These are phyloP conservation scores for Calocybe gambosa DNA, from an alignment of 1,284 basidiomycete species.

Conservation along the genomic window DNA sequence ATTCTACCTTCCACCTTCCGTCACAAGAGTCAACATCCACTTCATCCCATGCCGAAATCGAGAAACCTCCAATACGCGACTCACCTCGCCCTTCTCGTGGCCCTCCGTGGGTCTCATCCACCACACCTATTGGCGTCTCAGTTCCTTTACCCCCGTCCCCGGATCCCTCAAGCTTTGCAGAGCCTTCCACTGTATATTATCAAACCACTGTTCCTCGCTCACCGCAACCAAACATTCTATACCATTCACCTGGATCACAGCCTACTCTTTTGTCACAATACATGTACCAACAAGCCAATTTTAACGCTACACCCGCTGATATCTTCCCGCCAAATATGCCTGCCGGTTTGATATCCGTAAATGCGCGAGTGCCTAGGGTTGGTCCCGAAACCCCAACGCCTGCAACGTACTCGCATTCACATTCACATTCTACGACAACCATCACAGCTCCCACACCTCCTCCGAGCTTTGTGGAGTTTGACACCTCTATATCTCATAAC, in stretches of 20 bases:
- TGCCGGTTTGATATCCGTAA: constrained; percentile 27
- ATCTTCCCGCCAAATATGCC: constrained; percentile 33
- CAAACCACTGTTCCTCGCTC: constrained; percentile 40
- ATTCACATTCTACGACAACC: constrained; percentile 35
- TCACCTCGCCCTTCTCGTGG: constrained; percentile 31
- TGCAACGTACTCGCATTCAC: constrained; percentile 23
- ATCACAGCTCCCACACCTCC: constrained; percentile 32
- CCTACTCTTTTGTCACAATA: constrained; percentile 33
- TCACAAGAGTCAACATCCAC: constrained; percentile 20
- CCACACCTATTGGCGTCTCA: constrained; percentile 28
- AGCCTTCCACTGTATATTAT: constrained; percentile 53
- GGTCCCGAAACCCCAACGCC: constrained; percentile 39
- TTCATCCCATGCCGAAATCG: constrained; percentile 28
- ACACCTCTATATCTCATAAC: constrained; percentile 17
- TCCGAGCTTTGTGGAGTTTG: constrained; percentile 22
- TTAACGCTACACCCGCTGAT: constrained; percentile 25
- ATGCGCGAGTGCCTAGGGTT: constrained; percentile 23
- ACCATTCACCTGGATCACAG: constrained; percentile 38
- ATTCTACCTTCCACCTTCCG: constrained; percentile 16
- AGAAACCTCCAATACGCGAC: constrained; percentile 36
- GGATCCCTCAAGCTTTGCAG: constrained; percentile 31
- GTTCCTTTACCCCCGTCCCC: constrained; percentile 39
- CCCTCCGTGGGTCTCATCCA: constrained; percentile 28
- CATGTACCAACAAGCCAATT: constrained; percentile 22
- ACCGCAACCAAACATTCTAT: constrained; percentile 31